Evolutionary conservation across 192 early-diverging fungal genomes (phyloP).

Genomic region (Linnemannia exigua): DNA sequence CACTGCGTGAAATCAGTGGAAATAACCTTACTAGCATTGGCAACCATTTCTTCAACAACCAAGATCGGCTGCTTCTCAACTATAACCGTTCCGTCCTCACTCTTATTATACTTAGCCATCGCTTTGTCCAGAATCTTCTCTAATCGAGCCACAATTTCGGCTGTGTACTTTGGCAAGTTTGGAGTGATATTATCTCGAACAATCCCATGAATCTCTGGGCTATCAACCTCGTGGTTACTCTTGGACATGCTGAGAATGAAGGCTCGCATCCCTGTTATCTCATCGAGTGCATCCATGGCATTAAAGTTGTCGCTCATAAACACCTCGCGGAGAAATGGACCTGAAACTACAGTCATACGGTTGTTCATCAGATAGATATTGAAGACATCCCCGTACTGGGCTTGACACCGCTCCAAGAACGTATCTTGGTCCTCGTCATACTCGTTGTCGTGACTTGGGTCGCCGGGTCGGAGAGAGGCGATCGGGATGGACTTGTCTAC

Average conservation of each 20-base stretch:
- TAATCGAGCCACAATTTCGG: slow-evolving; percentile 23
- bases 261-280: slow-evolving; percentile 22
- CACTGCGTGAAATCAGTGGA: neutral
- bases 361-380: slow-evolving; percentile 25
- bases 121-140: slow-evolving; percentile 33
- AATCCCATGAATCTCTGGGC: slow-evolving; percentile 23
- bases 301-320: slow-evolving; percentile 39
- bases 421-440: slow-evolving; percentile 36
- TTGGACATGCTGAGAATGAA: slow-evolving; percentile 23
- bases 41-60: slow-evolving; percentile 45
- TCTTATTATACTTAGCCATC: slow-evolving; percentile 4
- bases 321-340: slow-evolving; percentile 46
- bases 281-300: slow-evolving; percentile 25
- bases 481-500: slow-evolving; percentile 43
- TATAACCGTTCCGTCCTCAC: slow-evolving; percentile 17
- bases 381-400: slow-evolving; percentile 30
- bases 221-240: slow-evolving; percentile 25
- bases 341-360: slow-evolving; percentile 32
- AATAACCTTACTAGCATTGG: slow-evolving; percentile 47
- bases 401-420: slow-evolving; percentile 25
- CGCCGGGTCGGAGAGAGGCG: slow-evolving; percentile 26
- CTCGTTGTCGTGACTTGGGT: slow-evolving; percentile 34
- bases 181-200: slow-evolving; percentile 46
- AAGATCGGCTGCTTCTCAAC: slow-evolving; percentile 28
- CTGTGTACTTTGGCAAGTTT: slow-evolving; percentile 36